Conservation (phyloP, 2,329 filamentous ascomycete species). For the Microsporum canis region DNA sequence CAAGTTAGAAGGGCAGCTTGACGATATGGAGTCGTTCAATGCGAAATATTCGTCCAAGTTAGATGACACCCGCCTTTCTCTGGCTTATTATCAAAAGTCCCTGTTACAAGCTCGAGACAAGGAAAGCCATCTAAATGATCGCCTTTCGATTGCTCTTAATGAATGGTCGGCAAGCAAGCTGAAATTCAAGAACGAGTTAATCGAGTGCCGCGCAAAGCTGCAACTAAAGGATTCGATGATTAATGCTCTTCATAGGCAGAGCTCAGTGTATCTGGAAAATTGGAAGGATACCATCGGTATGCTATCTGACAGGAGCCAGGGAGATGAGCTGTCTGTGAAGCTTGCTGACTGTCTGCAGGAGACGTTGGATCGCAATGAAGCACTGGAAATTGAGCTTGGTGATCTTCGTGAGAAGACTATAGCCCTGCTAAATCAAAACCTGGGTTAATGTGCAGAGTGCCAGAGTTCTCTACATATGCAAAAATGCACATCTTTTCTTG, state of each 20-base stretch:
- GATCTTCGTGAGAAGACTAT: neutral
- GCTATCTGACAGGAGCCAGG: neutral
- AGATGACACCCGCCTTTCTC: neutral
- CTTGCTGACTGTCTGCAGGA: conserved; percentile 2
- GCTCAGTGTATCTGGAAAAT: neutral
- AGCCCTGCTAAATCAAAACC: neutral
- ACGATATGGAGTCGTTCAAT: neutral
- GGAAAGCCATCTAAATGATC: neutral
- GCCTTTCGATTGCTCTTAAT: neutral
- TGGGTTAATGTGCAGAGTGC: neutral
- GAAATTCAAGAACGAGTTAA: neutral
- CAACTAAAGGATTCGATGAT: neutral
- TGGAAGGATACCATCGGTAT: conserved; percentile 5
- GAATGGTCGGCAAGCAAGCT: conserved; percentile 6
- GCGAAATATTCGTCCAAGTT: neutral
- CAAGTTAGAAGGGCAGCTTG: neutral
- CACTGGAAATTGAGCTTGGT: conserved; percentile 3
- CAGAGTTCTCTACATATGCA: neutral
- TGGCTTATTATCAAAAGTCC: neutral
- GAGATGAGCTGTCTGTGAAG: conserved; percentile 4
- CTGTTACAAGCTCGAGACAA: neutral
- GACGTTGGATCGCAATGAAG: conserved; percentile 10
- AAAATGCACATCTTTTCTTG: neutral
- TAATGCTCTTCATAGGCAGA: neutral
- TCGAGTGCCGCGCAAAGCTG: neutral